Percentiles rank a stretch among this genome's conserved stretches.
phyloP scores from a whole-genome alignment of 331 rosid species.

The Cydonia oblonga region DNA sequence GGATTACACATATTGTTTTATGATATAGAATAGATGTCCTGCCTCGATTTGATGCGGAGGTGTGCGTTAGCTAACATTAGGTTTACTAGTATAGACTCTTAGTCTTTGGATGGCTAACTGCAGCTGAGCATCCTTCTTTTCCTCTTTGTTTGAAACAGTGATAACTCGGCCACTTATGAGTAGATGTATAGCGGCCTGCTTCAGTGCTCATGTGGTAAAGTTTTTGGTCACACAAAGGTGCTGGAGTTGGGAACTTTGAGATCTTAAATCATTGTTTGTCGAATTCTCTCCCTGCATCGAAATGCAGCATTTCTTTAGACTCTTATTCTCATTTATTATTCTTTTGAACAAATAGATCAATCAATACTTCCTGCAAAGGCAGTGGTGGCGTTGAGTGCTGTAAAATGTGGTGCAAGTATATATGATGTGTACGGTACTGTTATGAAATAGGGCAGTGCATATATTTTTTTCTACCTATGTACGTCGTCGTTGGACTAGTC shows the following conservation, averaged over 20 bases:
- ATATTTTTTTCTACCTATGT: too few species aligned
- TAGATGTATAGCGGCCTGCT: constrained; percentile 59
- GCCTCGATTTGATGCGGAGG: background rate
- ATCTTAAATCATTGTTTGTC: background rate
- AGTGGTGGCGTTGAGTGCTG: background rate
- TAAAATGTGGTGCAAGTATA: background rate
- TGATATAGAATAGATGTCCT: background rate
- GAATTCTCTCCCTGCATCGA: too few species aligned
- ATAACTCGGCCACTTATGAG: constrained; percentile 53
- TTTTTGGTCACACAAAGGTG: constrained; percentile 29
- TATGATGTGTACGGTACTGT: background rate
- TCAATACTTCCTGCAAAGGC: background rate
- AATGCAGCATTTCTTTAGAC: background rate
- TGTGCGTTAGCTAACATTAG: background rate
- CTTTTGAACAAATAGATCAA: background rate
- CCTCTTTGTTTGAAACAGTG: constrained; percentile 38
- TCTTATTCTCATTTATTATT: background rate
- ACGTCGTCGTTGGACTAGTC: too few species aligned
- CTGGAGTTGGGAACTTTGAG: constrained; percentile 21
- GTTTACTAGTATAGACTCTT: background rate
- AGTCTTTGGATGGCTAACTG: background rate
- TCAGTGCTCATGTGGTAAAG: constrained; percentile 57
- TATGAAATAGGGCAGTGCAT: background rate
- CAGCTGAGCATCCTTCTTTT: background rate
- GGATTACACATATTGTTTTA: background rate